Conservation (phyloP, 2,329 filamentous ascomycete species). For the Clarireedia sp. region DNA sequence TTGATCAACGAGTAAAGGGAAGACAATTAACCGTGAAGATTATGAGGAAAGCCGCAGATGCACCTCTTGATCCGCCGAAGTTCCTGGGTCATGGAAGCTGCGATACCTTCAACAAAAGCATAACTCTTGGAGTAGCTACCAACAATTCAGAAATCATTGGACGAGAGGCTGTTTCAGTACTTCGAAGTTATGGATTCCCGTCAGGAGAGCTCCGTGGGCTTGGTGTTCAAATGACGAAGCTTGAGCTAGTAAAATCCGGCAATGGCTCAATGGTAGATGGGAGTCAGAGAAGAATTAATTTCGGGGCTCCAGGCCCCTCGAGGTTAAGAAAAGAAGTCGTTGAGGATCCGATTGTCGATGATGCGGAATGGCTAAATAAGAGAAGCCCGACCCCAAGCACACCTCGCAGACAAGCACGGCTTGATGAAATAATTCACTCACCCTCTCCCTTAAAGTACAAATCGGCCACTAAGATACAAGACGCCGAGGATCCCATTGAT, state of each 20-base stretch:
- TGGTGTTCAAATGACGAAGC: conserved; percentile 86
- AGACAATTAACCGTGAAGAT: conserved; percentile 88
- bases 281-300: conserved; percentile 73
- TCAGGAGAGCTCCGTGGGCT: conserved; percentile 90
- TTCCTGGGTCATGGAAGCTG: conserved; percentile 94
- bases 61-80: conserved; percentile 84
- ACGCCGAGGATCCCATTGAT: conserved; percentile 42
- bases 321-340: conserved; percentile 33
- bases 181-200: conserved; percentile 74
- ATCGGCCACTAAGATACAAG: conserved; percentile 3
- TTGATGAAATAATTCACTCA: conserved; percentile 22
- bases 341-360: conserved; percentile 37
- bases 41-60: conserved; percentile 79
- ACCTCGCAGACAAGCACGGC: conserved; percentile 5
- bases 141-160: conserved; percentile 63
- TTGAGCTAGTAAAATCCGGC: conserved; percentile 65
- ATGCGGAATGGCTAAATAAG: conserved; percentile 33
- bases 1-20: conserved; percentile 80
- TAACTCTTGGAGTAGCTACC: conserved; percentile 75
- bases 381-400: conserved; percentile 15
- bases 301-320: conserved; percentile 46
- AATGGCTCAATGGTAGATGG: conserved; percentile 50
- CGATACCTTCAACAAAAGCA: conserved; percentile 86
- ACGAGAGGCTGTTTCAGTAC: conserved; percentile 76
- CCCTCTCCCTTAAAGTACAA: conserved; percentile 24